Evolutionary conservation across 2,329 filamentous ascomycete genomes (phyloP).

Genomic region (Chaetomium sp.): DNA sequence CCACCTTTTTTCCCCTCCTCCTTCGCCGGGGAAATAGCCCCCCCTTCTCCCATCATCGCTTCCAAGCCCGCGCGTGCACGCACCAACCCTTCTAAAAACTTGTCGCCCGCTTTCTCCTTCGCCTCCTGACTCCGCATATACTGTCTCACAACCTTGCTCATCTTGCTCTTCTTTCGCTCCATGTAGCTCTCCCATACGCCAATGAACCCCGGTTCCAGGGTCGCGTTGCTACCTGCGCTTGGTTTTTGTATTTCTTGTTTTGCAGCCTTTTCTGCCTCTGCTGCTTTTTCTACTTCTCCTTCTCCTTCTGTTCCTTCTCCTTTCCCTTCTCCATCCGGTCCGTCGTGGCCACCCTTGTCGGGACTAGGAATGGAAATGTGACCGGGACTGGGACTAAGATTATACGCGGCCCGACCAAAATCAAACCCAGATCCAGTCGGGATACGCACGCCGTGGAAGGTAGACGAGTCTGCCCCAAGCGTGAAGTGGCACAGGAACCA

Average conservation of each 20-base stretch:
- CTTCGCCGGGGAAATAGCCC: neutral
- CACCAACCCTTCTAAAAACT: constrained; percentile 14
- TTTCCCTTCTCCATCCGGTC: no score
- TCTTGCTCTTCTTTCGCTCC: constrained; percentile 26
- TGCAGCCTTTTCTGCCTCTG: no score
- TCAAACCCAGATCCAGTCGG: constrained; percentile 29
- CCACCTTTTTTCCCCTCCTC: neutral
- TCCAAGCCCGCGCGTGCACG: constrained; percentile 13
- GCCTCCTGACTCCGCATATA: constrained; percentile 21
- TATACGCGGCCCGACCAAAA: constrained; percentile 11
- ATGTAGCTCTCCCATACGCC: constrained; percentile 27
- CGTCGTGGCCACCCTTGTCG: no score
- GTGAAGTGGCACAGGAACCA: constrained; percentile 31
- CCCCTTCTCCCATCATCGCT: constrained; percentile 9
- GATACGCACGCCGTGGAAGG: constrained; percentile 27
- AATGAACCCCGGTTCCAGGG: constrained; percentile 25
- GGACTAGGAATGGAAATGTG: no score
- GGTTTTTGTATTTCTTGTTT: no score
- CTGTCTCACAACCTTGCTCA: constrained; percentile 24
- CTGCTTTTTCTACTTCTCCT: no score
- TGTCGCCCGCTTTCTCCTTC: constrained; percentile 15
- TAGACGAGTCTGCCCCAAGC: constrained; percentile 23
- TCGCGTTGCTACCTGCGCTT: constrained; percentile 16
- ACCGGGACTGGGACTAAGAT: no score
- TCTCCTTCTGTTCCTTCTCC: no score